A percentile compares a stretch with the other conserved stretches of the same genome.
Conservation (phyloP, 345 rosid genomes). For the Eucalyptus erythrocorys region DNA sequence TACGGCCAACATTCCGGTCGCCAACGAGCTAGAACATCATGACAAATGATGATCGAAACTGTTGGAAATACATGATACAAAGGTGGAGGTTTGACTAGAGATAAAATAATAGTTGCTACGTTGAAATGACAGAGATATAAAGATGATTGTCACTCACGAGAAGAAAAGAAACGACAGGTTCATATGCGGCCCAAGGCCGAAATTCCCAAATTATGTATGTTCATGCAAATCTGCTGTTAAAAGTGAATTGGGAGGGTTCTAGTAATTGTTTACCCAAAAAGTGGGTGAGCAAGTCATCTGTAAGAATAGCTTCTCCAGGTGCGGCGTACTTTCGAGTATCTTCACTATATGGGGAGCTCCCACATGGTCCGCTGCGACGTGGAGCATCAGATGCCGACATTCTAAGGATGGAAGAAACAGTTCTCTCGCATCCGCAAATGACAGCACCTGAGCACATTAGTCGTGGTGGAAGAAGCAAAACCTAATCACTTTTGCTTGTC, state of each 20-base stretch:
- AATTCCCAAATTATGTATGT: background rate
- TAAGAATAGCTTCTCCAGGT: background rate
- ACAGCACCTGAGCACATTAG: background rate
- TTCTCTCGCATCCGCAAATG: background rate
- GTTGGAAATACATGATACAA: background rate
- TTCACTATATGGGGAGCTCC: background rate
- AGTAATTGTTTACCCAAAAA: background rate
- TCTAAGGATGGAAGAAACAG: background rate
- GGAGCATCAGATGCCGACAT: background rate
- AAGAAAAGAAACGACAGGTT: too few species aligned
- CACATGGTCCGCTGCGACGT: background rate
- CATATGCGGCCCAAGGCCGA: background rate
- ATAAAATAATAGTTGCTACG: background rate
- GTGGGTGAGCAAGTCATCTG: background rate
- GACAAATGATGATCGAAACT: background rate
- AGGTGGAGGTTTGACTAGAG: fast-evolving
- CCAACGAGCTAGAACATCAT: background rate
- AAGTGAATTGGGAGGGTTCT: background rate
- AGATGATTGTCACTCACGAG: too few species aligned
- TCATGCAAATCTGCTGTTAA: background rate
- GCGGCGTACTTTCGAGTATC: background rate
- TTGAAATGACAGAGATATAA: background rate
- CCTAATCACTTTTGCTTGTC: background rate
- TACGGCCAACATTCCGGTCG: background rate
- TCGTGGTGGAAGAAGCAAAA: background rate